Percentiles rank a stretch among this genome's conserved stretches.
phyloP scores from a whole-genome alignment of 306 rosid species.

The Begonia fuchsioides region DNA sequence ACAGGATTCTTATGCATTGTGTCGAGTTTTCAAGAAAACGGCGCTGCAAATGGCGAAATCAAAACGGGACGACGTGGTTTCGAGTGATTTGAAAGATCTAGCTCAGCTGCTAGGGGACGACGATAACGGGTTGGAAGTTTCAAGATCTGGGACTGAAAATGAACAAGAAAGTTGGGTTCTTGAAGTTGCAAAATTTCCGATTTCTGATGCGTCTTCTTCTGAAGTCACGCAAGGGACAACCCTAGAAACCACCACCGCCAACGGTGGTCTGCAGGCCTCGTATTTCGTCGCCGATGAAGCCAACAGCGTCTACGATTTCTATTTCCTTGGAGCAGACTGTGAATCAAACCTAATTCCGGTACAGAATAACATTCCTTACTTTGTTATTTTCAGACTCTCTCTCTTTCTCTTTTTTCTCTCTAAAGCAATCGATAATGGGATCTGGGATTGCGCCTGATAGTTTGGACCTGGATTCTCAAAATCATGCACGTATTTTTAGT shows the following conservation, averaged over 20 bases:
- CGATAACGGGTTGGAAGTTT: slow-evolving; percentile 11
- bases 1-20: slow-evolving; percentile 78
- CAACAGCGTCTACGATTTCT: slow-evolving; percentile 27
- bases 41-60: slow-evolving; percentile 24
- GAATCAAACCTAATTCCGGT: background rate
- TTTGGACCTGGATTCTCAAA: no score
- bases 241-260: slow-evolving; percentile 19
- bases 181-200: background rate
- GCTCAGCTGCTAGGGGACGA: background rate
- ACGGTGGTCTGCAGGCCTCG: background rate
- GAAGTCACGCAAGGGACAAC: background rate
- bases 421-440: no score
- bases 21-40: slow-evolving; percentile 77
- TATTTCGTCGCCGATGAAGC: slow-evolving; percentile 48
- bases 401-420: no score
- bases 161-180: no score
- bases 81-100: background rate
- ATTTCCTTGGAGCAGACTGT: background rate
- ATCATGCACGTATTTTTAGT: no score
- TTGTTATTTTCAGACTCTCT: no score
- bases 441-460: no score
- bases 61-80: slow-evolving; percentile 10
- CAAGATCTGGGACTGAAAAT: slow-evolving; percentile 8
- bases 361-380: background rate
- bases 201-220: background rate